A percentile compares a stretch with the other conserved stretches of the same genome.
These are phyloP conservation scores for Syncephalastrum contaminatum DNA, from an alignment of 371 early-diverging fungal genomes.

Conservation along the genomic window DNA sequence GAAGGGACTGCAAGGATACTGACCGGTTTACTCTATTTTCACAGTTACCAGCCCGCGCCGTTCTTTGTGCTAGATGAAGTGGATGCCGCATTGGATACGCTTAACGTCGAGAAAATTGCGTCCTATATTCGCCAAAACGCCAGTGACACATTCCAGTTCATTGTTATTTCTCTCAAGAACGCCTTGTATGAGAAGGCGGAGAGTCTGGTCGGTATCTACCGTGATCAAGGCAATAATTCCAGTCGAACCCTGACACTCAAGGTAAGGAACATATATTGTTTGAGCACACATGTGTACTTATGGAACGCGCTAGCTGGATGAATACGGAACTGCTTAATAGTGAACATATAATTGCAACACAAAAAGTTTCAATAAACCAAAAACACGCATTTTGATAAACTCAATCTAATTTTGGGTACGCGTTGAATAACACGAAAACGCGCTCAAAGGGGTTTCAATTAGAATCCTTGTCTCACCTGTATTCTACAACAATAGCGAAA, in stretches of 20 bases:
- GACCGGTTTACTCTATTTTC: neutral
- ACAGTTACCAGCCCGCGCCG: conserved; percentile 89
- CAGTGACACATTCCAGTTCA: conserved; percentile 84
- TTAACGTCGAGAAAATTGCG: conserved; percentile 94
- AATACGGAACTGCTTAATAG: neutral
- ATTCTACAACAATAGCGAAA: no score
- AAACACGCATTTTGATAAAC: no score
- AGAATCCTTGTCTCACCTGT: no score
- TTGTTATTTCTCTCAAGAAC: conserved; percentile 97
- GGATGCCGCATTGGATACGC: conserved; percentile 98
- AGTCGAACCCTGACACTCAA: conserved; percentile 84
- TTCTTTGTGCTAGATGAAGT: conserved; percentile 99
- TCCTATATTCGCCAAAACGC: conserved; percentile 79
- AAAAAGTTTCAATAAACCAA: no score
- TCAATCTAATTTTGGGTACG: no score
- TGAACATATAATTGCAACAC: no score
- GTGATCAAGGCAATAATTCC: conserved; percentile 84
- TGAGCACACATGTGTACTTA: neutral
- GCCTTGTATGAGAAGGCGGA: conserved; percentile 94
- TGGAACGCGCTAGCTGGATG: neutral
- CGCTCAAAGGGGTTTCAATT: no score
- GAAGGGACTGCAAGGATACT: neutral
- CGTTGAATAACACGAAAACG: no score
- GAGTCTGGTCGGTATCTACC: conserved; percentile 96
- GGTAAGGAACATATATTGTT: conserved; percentile 25